Base-by-base conservation (phyloP, 768 basidiomycete species). In the Trametes maxima region DNA sequence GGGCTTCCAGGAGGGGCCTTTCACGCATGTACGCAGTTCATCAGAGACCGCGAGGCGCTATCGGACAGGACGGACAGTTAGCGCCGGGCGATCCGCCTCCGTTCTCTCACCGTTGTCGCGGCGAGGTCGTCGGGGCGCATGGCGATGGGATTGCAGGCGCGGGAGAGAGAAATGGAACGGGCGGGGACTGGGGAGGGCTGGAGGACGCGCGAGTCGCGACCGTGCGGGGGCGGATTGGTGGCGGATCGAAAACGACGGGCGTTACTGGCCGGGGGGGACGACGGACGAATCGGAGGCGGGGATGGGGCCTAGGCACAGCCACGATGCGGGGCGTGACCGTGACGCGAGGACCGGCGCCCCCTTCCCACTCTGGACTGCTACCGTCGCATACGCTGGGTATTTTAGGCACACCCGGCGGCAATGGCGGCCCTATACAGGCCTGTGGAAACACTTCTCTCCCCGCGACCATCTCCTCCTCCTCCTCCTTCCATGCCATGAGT, bases 401-500 rank as follows among this genome's bases (percentile, higher is more conserved):
- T 58, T 58, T 58, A 40, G 49, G 56, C 43, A 33, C 56, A 22
- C 12, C 21, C 47, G 56, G 56, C 56, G 47, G 47, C 47, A 57
- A 49, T 25, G 16, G 45, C 16, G 21, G 35, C 5, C n/a, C 49
- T 19, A 50, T 50, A 11, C 35, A 47, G 25, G 49, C 49, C 43
- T 22, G 35, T 36, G 35, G 28, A 47, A 19, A 56, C 36, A 44
- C 22, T 21, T 25, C 25, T 22, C 44, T 19, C 53, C 35, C 37
- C 33, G 54, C 33, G 28, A 56, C 48, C 22, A 19, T n/a, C 21
- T 22, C 35, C 42, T 25, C 33, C 37, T 42, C 19, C 39, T 51
- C 49, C 54, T 51, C 48, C 54, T 56, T 62, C 60, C 49, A 36
- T 62, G 60, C 61, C 61, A 62, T 62, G 61, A 62, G 36, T 57